phyloP scores from a whole-genome alignment of 768 basidiomycete genomes.

The Tricholoma flavovirens region DNA sequence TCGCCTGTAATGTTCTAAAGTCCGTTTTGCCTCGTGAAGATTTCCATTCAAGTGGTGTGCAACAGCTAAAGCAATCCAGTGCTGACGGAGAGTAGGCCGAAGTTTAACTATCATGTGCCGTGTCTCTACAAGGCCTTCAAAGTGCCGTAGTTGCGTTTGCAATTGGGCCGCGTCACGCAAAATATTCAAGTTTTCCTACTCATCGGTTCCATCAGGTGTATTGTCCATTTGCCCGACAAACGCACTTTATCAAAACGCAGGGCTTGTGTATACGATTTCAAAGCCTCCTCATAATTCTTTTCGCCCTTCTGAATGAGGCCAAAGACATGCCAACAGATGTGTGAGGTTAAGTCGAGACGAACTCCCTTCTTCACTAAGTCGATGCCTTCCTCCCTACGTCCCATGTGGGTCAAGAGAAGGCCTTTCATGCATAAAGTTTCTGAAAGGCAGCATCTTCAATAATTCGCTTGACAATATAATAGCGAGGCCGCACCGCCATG shows the following conservation, averaged over 20 bases:
- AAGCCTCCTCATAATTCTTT: conserved; percentile 91
- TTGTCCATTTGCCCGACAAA: conserved; percentile 2
- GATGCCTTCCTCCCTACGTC: conserved; percentile 72
- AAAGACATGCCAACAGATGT: conserved; percentile 98
- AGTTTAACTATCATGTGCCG: conserved; percentile 74
- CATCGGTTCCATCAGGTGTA: conserved; percentile 5
- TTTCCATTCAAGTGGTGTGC: conserved; percentile 85
- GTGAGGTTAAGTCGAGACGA: conserved; percentile 74
- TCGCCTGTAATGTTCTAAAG: conserved; percentile 66
- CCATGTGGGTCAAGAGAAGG: conserved; percentile 76
- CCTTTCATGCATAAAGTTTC: conserved; percentile 98
- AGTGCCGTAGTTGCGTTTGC: conserved; percentile 82
- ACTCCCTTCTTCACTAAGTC: conserved; percentile 83
- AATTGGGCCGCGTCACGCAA: conserved; percentile 86
- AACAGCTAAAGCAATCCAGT: conserved; percentile 88
- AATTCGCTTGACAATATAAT: not conserved
- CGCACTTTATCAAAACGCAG: conserved; percentile 83
- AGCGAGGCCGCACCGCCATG: conserved; percentile 74
- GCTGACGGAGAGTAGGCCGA: conserved; percentile 76
- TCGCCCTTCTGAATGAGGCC: conserved; percentile 92
- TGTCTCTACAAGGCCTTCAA: conserved; percentile 72
- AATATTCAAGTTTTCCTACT: conserved; percentile 90
- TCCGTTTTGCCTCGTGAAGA: conserved; percentile 58
- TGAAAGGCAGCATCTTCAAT: conserved; percentile 24
- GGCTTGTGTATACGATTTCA: conserved; percentile 89